Percentiles rank a stretch among this genome's conserved stretches.
phyloP scores from a whole-genome alignment of 2,329 filamentous ascomycete species.

The Colletotrichum lindemuthianum region DNA sequence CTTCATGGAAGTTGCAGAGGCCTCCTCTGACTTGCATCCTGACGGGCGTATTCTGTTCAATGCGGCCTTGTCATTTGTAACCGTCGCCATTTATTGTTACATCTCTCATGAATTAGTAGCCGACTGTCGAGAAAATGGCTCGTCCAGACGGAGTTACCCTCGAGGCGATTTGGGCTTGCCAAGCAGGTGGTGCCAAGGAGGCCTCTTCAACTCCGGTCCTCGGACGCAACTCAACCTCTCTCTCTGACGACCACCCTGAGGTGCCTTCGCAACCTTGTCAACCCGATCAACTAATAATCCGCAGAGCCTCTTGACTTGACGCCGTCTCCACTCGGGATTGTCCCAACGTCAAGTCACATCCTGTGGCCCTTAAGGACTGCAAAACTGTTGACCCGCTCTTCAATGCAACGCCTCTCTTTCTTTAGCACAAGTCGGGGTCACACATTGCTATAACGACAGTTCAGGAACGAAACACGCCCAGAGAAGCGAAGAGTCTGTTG shows the following conservation, averaged over 20 bases:
- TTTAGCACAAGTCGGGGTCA: conserved; percentile 3
- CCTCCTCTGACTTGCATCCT: conserved; percentile 17
- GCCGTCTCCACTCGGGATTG: conserved; percentile 28
- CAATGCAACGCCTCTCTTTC: not conserved
- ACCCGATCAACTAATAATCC: conserved; percentile 6
- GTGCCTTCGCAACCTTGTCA: not conserved
- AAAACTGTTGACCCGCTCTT: not conserved
- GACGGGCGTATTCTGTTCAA: conserved; percentile 16
- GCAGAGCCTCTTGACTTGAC: conserved; percentile 25
- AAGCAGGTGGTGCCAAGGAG: not conserved
- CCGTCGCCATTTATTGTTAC: not conserved
- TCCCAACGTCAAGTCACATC: conserved; percentile 26
- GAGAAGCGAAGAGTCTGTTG: conserved; percentile 7
- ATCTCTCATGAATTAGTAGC: not conserved
- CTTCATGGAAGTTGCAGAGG: not conserved
- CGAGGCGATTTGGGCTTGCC: not conserved
- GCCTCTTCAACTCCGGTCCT: conserved; percentile 1
- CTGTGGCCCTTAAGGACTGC: not conserved
- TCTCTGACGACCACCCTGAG: not conserved
- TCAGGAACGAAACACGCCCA: not conserved
- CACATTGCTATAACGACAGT: not conserved
- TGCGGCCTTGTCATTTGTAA: not conserved
- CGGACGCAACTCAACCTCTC: not conserved
- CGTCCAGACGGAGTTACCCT: conserved; percentile 21
- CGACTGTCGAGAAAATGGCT: conserved; percentile 1